Evolutionary conservation across 2,329 filamentous ascomycete species (phyloP), one percentile per base, ranked within the genome.

Genomic region (Thelonectria olida): DNA sequence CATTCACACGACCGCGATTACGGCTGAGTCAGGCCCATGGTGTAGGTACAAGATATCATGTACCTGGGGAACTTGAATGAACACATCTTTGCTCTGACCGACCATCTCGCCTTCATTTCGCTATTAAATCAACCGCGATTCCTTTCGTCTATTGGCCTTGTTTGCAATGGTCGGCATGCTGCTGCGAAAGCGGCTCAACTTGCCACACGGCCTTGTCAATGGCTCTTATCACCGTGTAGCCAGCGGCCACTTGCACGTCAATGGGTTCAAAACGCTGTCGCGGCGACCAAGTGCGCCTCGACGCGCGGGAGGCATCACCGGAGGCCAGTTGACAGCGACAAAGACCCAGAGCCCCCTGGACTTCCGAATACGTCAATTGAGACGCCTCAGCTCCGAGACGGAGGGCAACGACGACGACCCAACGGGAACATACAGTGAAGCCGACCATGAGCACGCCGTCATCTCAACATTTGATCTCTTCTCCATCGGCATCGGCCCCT

Each of bases 381-480:
- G 56, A 12, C 41, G 41, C 1, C 52, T 39, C 41, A 48, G 13
- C 25, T 44, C 51, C 13, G 38, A 56, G 8, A 23, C 10, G 10
- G 66, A 63, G 15, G 70, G 69, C 10, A 75, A 76, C 25, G 76
- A 79, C 1, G 67, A 72, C 4, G 67, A 76, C 3, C 67, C 58
- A 1, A 66, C 75, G 2, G 79, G 80, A 53, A 79, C 76, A 10
- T 83, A 84, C 69, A 83, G 78, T 62, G 82, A 84, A 64, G 76
- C 81, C 2, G 81, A 82, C 48, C 79, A 82, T 47, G 82, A 84
- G 65, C 82, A 84, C 65, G 82, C 82, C 59, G 82, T 84, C 67
- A 84, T 84, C 58, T 84, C 82, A 2, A 81, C 82, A 0, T 84
- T 84, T 63, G 82, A 84, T 67, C 75, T 84, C 31, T 84, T 84